Evolutionary conservation across 176 grass and related monocot genomes (phyloP).

Genomic region (Poa annua): DNA sequence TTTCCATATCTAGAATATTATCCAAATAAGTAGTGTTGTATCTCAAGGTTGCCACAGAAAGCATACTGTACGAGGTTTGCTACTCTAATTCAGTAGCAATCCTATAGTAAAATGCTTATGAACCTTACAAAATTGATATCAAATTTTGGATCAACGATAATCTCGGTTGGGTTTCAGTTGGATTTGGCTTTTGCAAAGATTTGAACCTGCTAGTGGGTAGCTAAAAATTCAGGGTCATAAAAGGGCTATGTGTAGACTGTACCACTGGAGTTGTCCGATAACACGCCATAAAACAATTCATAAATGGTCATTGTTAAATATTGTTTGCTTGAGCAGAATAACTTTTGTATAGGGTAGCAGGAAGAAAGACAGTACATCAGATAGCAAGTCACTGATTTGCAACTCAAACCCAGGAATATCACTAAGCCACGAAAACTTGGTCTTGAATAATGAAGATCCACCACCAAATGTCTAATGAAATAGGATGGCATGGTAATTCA

Average conservation of each 20-base stretch:
- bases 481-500: not conserved
- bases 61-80: slow-evolving; percentile 8
- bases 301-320: not conserved
- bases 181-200: not conserved
- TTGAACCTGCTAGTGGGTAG: too few relatives aligned
- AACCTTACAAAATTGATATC: slow-evolving; percentile 6
- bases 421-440: too few relatives aligned
- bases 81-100: not conserved
- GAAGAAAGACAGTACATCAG: not conserved
- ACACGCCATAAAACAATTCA: too few relatives aligned
- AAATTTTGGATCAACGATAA: slow-evolving; percentile 9
- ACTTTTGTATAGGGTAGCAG: not conserved
- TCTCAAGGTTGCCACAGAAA: slow-evolving; percentile 32
- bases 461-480: not conserved
- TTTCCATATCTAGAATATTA: slow-evolving; percentile 75
- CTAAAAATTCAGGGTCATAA: not conserved
- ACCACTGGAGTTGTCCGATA: too few relatives aligned
- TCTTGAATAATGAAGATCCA: too few relatives aligned
- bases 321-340: not conserved
- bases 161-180: too few relatives aligned
- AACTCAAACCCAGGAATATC: not conserved
- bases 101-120: slow-evolving; percentile 6
- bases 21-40: slow-evolving; percentile 36
- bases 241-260: not conserved
- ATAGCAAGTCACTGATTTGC: not conserved